These are phyloP conservation scores for Monilinia laxa DNA, from an alignment of 2,329 filamentous ascomycete genomes.

Conservation along the genomic window DNA sequence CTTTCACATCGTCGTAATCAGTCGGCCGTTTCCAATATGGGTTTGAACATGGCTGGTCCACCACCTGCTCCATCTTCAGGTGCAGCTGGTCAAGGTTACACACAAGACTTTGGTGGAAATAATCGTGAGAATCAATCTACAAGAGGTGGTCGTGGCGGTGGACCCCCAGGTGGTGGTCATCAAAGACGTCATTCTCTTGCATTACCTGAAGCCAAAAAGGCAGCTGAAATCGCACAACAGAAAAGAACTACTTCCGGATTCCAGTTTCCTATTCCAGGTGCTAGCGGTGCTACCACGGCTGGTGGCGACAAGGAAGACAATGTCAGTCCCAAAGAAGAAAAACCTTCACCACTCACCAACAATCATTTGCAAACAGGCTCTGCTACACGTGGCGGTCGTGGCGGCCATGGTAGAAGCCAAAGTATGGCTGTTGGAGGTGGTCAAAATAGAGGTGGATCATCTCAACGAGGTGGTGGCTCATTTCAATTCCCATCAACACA, in stretches of 20 bases:
- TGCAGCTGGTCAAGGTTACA: slow-evolving; percentile 74
- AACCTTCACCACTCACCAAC: slow-evolving; percentile 32
- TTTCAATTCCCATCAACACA: slow-evolving; percentile 66
- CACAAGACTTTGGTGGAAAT: slow-evolving; percentile 73
- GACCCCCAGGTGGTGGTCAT: slow-evolving; percentile 72
- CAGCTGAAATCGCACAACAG: slow-evolving; percentile 93
- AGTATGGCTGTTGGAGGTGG: slow-evolving; percentile 72
- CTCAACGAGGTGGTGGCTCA: slow-evolving; percentile 64
- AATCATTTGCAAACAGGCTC: slow-evolving; percentile 31
- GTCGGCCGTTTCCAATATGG: slow-evolving; percentile 90
- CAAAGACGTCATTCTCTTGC: slow-evolving; percentile 93
- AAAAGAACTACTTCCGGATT: slow-evolving; percentile 93
- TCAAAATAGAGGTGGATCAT: slow-evolving; percentile 61
- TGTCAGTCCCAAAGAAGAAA: slow-evolving; percentile 34
- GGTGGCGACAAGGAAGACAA: slow-evolving; percentile 46
- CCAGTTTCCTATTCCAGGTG: slow-evolving; percentile 82
- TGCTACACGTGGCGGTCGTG: slow-evolving; percentile 51
- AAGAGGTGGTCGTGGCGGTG: slow-evolving; percentile 72
- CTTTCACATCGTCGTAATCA: slow-evolving; percentile 95
- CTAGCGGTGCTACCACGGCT: slow-evolving; percentile 59
- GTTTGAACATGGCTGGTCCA: slow-evolving; percentile 62
- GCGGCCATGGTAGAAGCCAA: slow-evolving; percentile 75
- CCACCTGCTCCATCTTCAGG: slow-evolving; percentile 89
- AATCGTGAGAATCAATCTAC: slow-evolving; percentile 62
- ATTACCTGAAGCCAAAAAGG: slow-evolving; percentile 94